Evolutionary conservation across 2,329 filamentous ascomycete genomes (phyloP), one percentile per base, ranked within the genome.

Genomic region (Colletotrichum magnum): DNA sequence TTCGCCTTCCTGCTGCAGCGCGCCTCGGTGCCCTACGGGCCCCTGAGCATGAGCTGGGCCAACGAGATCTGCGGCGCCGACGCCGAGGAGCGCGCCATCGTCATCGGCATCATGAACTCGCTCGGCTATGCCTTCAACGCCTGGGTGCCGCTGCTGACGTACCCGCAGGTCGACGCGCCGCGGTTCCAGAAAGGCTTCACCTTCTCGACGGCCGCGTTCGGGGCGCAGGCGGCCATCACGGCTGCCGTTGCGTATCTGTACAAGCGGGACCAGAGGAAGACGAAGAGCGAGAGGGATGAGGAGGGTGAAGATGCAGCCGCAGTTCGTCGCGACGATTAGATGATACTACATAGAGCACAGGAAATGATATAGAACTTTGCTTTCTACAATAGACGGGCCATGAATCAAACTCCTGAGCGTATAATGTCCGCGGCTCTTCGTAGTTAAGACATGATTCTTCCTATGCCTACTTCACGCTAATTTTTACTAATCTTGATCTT

Each of bases 81-180:
- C 12, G 64, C 64, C 39, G 68, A 70, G 3, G 68, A 70, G 24
- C 52, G 68, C 3, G 64, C 68, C 15, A 70, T 70, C 16, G 68
- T 70, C 4, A 70, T 68, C 2, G 68, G 68, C 5, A 68, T 68
- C 16, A 70, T 70, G 68, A 70, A 70, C 39, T 68, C 63, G 0
- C 6, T 70, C 13, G 64, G 64, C 0, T 70, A 67, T 88, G 73
- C 87, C 83, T 0, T 86, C 85, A 0, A 89, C 85, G 86, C 85
- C 0, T 90, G 87, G 87, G 88, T 85, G 3, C 84, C 83, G 4
- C 72, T 89, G 2, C 73, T 89, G 13, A 82, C 84, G 0, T 90
- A 87, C 71, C 79, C 78, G 0, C 85, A 83, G 0, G 79, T 82
- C 3, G 82, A 86, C 66, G 79, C 78, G 0, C 83, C 84, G 1